phyloP scores from a whole-genome alignment of 2,329 filamentous ascomycete genomes.

The Beauveria australis region DNA sequence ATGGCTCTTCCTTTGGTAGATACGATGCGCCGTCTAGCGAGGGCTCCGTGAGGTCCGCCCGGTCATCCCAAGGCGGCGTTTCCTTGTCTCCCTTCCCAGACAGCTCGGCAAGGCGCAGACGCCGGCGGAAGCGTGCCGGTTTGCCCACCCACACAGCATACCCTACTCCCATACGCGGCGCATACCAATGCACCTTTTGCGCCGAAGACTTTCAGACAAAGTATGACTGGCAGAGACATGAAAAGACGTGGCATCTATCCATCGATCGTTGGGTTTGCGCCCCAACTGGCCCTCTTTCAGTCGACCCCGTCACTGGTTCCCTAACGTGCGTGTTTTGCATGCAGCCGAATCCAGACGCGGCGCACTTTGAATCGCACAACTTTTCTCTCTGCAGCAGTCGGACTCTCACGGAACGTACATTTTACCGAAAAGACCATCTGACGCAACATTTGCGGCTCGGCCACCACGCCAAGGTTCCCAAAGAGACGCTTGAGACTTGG shows the following conservation, averaged over 20 bases:
- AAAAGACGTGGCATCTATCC: constrained; percentile 58
- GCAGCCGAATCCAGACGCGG: constrained; percentile 42
- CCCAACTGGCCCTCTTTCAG: constrained; percentile 46
- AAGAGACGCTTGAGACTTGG: constrained; percentile 59
- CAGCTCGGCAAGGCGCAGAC: neutral
- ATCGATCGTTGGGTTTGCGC: constrained; percentile 59
- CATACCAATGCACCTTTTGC: constrained; percentile 60
- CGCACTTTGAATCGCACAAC: constrained; percentile 51
- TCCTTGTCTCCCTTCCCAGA: constrained; percentile 1
- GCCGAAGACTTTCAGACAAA: constrained; percentile 61
- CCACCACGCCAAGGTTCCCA: constrained; percentile 51
- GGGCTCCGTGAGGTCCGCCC: neutral
- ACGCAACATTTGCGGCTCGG: constrained; percentile 57
- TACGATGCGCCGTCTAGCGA: constrained; percentile 2
- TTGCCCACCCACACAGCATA: neutral
- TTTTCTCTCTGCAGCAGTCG: constrained; percentile 60
- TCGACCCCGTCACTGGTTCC: constrained; percentile 51
- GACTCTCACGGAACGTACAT: constrained; percentile 50
- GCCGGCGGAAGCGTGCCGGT: neutral
- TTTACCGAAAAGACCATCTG: constrained; percentile 59
- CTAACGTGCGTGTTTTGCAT: constrained; percentile 53
- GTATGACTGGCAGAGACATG: constrained; percentile 63
- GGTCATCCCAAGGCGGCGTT: neutral
- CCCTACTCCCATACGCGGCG: constrained; percentile 16
- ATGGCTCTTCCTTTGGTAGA: constrained; percentile 1